phyloP scores from a whole-genome alignment of 164 flowering plant genomes.

The Sextonia rubra region DNA sequence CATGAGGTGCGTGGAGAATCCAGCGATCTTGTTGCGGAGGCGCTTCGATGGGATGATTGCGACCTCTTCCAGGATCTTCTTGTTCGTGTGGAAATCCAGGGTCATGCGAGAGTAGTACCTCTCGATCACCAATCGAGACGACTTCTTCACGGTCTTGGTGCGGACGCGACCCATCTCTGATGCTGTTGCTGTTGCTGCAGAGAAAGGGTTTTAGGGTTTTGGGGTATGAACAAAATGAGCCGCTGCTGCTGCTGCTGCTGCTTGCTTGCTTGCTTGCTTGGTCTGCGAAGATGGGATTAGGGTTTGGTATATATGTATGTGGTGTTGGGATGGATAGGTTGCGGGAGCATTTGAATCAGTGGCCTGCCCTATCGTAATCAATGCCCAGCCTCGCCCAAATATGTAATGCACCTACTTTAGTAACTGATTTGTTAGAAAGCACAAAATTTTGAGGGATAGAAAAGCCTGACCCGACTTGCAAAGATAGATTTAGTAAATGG shows the following conservation, averaged over 20 bases:
- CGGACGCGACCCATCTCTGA: constrained; percentile 58
- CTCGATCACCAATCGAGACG: constrained; percentile 67
- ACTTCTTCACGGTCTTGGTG: constrained; percentile 78
- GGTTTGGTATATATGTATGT: background rate
- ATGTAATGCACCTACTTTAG: too few species aligned
- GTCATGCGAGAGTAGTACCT: constrained; percentile 74
- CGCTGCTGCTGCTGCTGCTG: background rate
- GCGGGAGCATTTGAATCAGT: background rate
- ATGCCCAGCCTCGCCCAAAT: too few species aligned
- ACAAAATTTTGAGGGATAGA: too few species aligned
- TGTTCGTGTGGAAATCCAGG: constrained; percentile 76
- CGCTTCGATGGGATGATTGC: constrained; percentile 74
- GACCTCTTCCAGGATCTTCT: constrained; percentile 68
- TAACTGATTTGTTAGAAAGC: too few species aligned
- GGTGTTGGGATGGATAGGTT: background rate
- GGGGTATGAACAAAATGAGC: background rate
- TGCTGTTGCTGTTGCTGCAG: background rate
- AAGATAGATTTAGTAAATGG: too few species aligned
- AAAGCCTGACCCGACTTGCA: too few species aligned
- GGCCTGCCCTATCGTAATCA: background rate
- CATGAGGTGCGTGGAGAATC: constrained; percentile 74
- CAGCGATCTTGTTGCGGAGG: constrained; percentile 82
- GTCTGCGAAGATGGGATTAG: background rate
- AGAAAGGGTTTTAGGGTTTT: background rate
- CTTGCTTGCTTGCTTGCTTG: background rate